These are phyloP conservation scores for Hansenula lynferdii DNA, from an alignment of 1,139 yeast genomes.

Conservation along the genomic window DNA sequence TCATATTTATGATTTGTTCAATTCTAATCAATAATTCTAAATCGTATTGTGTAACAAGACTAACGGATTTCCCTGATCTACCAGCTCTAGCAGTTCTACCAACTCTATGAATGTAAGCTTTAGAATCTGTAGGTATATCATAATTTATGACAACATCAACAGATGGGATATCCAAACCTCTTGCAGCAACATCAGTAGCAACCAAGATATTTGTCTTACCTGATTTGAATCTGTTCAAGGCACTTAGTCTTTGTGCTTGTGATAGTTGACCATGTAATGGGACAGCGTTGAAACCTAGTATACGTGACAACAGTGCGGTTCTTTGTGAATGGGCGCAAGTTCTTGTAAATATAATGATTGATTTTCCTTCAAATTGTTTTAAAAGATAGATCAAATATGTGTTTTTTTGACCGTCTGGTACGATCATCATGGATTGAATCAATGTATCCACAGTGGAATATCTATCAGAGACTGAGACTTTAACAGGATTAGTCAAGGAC, in stretches of 20 bases:
- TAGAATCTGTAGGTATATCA: constrained; percentile 97
- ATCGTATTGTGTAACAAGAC: constrained; percentile 93
- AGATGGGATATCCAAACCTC: constrained; percentile 94
- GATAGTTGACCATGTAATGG: constrained; percentile 94
- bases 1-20: constrained; percentile 79
- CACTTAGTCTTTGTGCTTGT: constrained; percentile 89
- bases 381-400: constrained; percentile 78
- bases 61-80: constrained; percentile 85
- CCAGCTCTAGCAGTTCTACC: constrained; percentile 99
- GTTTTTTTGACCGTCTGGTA: constrained; percentile 90
- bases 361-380: constrained; percentile 82
- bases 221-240: constrained; percentile 85
- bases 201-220: constrained; percentile 79
- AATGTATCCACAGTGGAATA: constrained; percentile 92
- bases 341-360: constrained; percentile 85
- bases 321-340: constrained; percentile 96
- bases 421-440: constrained; percentile 84
- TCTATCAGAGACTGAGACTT: constrained; percentile 84
- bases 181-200: constrained; percentile 97
- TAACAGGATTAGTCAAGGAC: constrained; percentile 81
- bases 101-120: constrained; percentile 94
- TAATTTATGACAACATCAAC: constrained; percentile 92
- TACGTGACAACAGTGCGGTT: constrained; percentile 74
- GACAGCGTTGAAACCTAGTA: constrained; percentile 82
- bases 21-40: constrained; percentile 82